Evolutionary conservation across 2,329 filamentous ascomycete species (phyloP), one percentile per base, ranked within the genome.

Genomic region (Exserohilum turcica): DNA sequence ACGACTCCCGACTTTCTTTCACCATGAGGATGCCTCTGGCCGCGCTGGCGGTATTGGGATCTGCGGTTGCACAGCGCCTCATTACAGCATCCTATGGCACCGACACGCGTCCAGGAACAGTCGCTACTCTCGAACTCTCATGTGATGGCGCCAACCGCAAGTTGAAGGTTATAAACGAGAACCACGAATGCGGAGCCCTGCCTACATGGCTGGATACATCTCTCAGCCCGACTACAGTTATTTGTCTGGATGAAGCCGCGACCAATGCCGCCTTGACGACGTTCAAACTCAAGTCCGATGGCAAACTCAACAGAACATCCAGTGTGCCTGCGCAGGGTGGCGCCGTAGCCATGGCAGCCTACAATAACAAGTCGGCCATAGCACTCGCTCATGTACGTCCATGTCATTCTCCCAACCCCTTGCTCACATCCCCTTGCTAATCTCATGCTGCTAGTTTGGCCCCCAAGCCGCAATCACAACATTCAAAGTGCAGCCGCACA

Each of bases 181-280:
- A 75, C 45, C 75, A 74, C 5, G 73, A 74, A 29, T 87, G 85
- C 70, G 81, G 77, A 8, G 71, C 76, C 2, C 81, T 79, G 54
- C 82, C 86, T 5, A 82, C 84, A 9, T 89, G 86, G 85, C 74
- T 88, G 51, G 82, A 82, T 16, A 76, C 85, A 16, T 81, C 85
- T 65, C 70, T 76, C 52, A 64, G 74, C 39, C 77, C 79, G 55
- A 75, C 76, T 18, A 69, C 78, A 10, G 74, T 89, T 9, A 86
- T 83, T 73, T 88, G 85, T 71, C 63, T 84, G 38, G 81, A 89
- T 60, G 86, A 89, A 75, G 82, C 67, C 78, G 82, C 56, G 83
- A 82, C 44, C 77, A 78, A 1, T 70, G 88, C 52, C 58, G 62
- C 44, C 60, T 9, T 54, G 16, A 54, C 51, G 27, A 54, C 48